A percentile compares a stretch with the other conserved stretches of the same genome.
Conservation (phyloP, 2,329 filamentous ascomycete genomes). For the Fusarium devonianum region DNA sequence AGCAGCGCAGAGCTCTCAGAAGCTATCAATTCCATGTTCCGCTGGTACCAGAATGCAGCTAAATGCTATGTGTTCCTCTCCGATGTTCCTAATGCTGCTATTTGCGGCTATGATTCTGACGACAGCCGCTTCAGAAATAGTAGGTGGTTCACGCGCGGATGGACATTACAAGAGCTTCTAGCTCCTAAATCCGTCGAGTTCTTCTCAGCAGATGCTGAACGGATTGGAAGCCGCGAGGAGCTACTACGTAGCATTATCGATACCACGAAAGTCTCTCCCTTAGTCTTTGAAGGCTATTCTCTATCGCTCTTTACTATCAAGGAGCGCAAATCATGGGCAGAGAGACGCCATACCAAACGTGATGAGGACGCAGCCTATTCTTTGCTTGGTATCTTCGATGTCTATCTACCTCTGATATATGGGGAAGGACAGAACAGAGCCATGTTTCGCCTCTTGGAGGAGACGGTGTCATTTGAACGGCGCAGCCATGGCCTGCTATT, state of each 20-base stretch:
- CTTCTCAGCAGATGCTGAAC: constrained; percentile 1
- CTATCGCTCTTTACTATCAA: constrained; percentile 18
- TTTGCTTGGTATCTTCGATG: constrained; percentile 41
- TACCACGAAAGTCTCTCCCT: background rate
- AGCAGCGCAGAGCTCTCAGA: constrained; percentile 23
- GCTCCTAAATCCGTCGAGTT: constrained; percentile 21
- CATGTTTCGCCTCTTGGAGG: no score
- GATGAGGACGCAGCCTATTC: constrained; percentile 41
- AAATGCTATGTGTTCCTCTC: constrained; percentile 17
- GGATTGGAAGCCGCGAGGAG: no score
- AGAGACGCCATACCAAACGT: constrained; percentile 33
- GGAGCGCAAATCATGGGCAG: constrained; percentile 42
- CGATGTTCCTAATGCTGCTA: constrained; percentile 25
- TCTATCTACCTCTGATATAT: constrained; percentile 41
- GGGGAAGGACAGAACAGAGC: no score
- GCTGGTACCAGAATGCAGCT: constrained; percentile 22
- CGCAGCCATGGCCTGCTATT: no score
- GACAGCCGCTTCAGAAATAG: background rate
- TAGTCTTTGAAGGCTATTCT: constrained; percentile 7
- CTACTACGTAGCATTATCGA: no score
- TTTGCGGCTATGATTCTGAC: background rate
- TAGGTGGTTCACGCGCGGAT: constrained; percentile 15
- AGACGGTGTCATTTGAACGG: no score
- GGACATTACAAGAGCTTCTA: constrained; percentile 21
- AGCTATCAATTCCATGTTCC: no score